Evolutionary conservation across 306 rosid genomes (phyloP), one percentile per base, ranked within the genome.

Genomic region (Elaeagnus macrophylla): DNA sequence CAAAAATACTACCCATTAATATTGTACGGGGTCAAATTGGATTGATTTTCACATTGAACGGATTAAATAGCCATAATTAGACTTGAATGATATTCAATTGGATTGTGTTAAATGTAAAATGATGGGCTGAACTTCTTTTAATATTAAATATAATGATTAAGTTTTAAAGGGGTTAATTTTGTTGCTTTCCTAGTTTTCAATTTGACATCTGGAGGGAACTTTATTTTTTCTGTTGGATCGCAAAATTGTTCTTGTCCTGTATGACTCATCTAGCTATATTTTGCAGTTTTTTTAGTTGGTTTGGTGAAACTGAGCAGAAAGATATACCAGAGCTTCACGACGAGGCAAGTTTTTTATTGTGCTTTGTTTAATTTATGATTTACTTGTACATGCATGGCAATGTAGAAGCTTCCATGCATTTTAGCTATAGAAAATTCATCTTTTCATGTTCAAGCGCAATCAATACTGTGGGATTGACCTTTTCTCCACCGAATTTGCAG

Each of bases 241-340:
- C 5, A 11, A 25, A 25, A 10, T 62, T 39, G 10, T 57, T 50
- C 10, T 36, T 18, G 53, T 60, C 32, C 43, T 54, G 45, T 44
- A 10, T 38, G 12, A 66, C 56, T 54, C 43, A 59, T 63, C 25
- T 0, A 4, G 17, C 32, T 12, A 25, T 47, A 20, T 15, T 64
- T 51, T 75, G 73, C 78, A 83, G 93, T 69, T 83, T 83, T 69
- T 80, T 84, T 74, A 80, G 73, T 69, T 84, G 84, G 94, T 78
- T 84, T 70, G 49, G 78, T 7, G 82, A 83, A 54, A 73, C 77
- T 8, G 72, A 75, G 44, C 80, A 72, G 60, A 70, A 75, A 67
- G 78, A 77, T 44, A 53, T 77, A 18, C 56, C 53, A 45, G 84
- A 56, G 67, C 56, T 75, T 71, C 63, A 72, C 51, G 88, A 81